Conservation (phyloP, 2,329 filamentous ascomycete species). For the Botrytis galanthina region DNA sequence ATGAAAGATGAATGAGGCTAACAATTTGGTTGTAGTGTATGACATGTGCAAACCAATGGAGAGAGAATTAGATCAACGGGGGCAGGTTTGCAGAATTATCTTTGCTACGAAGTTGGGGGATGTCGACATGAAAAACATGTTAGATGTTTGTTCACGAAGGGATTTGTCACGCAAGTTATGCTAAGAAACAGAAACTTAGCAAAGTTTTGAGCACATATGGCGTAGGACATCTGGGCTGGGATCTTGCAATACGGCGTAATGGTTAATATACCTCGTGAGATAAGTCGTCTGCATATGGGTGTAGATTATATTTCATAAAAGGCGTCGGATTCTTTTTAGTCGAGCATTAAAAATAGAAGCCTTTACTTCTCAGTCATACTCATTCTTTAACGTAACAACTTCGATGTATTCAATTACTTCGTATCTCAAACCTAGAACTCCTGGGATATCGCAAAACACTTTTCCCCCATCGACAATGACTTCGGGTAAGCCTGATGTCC, state of each 20-base stretch:
- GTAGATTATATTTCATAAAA: conserved; percentile 1
- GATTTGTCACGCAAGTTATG: background rate
- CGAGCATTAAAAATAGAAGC: background rate
- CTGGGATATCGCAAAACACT: conserved; percentile 23
- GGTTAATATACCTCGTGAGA: conserved; percentile 9
- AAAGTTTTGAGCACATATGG: background rate
- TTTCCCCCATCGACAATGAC: background rate
- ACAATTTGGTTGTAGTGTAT: conserved; percentile 52
- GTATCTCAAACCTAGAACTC: conserved; percentile 22
- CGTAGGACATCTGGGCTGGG: background rate
- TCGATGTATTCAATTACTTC: background rate
- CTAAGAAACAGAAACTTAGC: background rate
- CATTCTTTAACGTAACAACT: background rate
- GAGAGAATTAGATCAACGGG: conserved; percentile 52
- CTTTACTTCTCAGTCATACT: background rate
- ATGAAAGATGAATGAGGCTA: background rate
- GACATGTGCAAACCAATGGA: conserved; percentile 64
- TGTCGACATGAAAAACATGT: background rate
- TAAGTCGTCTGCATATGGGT: conserved; percentile 17
- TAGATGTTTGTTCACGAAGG: too few relatives aligned
- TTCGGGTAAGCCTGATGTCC: background rate
- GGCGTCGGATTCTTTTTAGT: background rate
- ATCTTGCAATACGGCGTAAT: background rate
- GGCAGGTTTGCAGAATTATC: background rate
- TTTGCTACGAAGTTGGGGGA: background rate